Evolutionary conservation across 2,329 filamentous ascomycete genomes (phyloP), one percentile per base, ranked within the genome.

Genomic region (Teratosphaeria gauchensis): DNA sequence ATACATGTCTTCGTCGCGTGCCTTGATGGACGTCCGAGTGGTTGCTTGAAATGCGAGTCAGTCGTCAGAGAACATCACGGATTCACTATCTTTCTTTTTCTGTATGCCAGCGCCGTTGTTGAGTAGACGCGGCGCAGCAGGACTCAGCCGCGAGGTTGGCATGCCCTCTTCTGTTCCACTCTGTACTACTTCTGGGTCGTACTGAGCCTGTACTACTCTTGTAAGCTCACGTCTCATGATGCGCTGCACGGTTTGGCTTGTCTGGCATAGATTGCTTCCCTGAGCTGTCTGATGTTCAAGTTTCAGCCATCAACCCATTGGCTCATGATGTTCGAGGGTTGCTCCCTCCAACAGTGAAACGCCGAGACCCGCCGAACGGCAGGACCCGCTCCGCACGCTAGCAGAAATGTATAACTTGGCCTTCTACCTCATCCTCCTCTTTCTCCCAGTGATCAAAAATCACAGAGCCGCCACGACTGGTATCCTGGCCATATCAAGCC

Each of bases 391-490:
- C 42, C 42, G 42, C 52, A 53, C 32, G 28, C n/a, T 19, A 19
- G 52, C n/a, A 19, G 28, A 35, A 16, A 32, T 19, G 35, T 58
- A 58, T 59, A 55, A 57, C 53, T 56, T 58, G 55, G 56, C 59
- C 38, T 51, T 46, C 48, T 46, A 58, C 64, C 65, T 61, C 51
- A 28, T 53, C 52, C 56, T 63, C 64, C 64, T 65, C 65, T 76
- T 73, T 75, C 72, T 74, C 74, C 73, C 60, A 65, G 59, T 51
- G 65, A 81, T 81, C 78, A 84, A 85, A 85, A 84, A 82, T 70
- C 79, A 80, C 81, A 76, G 80, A 82, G 76, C 82, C 80, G 85
- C 85, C 85, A 88, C 85, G 84, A 86, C 84, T 81, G 77, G 79
- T 81, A 83, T 79, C 76, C 76, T 74, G 75, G 74, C 72, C 73